Conservation (phyloP, 2,329 filamentous ascomycete species). For the Pseudogymnoascus sp. region DNA sequence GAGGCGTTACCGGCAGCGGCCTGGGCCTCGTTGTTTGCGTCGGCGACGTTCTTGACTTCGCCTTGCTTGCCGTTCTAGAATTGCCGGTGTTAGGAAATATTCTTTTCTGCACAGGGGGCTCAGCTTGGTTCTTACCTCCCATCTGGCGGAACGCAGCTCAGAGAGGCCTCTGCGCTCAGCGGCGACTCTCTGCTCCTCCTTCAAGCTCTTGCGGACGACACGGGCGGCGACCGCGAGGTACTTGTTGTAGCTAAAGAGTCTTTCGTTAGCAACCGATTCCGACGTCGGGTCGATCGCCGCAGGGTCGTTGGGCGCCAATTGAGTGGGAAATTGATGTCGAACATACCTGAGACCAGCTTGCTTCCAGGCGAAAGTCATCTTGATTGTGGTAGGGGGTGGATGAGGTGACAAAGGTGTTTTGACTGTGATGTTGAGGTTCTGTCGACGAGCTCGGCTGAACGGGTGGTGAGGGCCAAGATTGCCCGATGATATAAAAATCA, state of each 20-base stretch:
- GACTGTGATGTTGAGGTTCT: constrained; percentile 16
- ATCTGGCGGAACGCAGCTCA: constrained; percentile 87
- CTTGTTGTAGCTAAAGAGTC: constrained; percentile 85
- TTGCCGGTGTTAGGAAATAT: constrained; percentile 17
- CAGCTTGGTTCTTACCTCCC: constrained; percentile 64
- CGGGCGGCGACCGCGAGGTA: constrained; percentile 94
- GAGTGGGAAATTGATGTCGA: not conserved
- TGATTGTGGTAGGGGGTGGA: constrained; percentile 19
- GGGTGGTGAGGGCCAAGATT: constrained; percentile 7
- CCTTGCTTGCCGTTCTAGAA: constrained; percentile 91
- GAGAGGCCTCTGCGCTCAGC: constrained; percentile 87
- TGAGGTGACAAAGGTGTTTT: constrained; percentile 14
- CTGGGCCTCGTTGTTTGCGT: constrained; percentile 40
- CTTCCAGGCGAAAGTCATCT: constrained; percentile 97
- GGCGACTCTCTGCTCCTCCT: constrained; percentile 81
- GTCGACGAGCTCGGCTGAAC: constrained; percentile 17
- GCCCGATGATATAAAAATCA: not conserved
- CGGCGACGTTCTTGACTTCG: constrained; percentile 65
- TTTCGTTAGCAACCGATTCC: constrained; percentile 26
- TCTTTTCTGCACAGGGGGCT: constrained; percentile 5
- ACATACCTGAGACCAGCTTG: constrained; percentile 70
- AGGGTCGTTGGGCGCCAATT: constrained; percentile 20
- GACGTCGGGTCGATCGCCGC: not conserved
- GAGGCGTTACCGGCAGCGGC: constrained; percentile 17
- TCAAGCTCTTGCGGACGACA: constrained; percentile 91